Base-by-base conservation (phyloP, 139 green algal genomes). In the Limnomonas spitsbergensis region DNA sequence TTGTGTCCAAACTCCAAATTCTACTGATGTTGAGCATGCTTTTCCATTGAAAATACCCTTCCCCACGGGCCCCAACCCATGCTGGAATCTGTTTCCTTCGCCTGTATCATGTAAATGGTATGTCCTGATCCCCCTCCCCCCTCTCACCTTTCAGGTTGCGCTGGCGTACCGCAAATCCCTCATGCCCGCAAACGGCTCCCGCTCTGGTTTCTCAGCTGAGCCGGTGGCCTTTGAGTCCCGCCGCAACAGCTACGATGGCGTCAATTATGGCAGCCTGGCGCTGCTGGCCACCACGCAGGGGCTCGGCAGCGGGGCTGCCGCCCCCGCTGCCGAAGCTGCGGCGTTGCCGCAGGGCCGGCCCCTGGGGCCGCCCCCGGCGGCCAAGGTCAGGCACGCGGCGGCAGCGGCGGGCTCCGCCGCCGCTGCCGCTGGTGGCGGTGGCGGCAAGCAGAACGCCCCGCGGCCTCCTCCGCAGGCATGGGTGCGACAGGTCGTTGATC, bases 401-500 rank as follows among this genome's bases (percentile, higher is more conserved):
- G 47, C 47, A 29, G 47, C 47, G 14, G 47, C 47, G 20, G 47
- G 47, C 14, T 14, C 14, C 14, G 47, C 47, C 20, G 47, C 47
- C 14, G 14, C 47, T 61, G 47, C 14, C 14, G 47, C 14, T 61
- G 14, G 47, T 61, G 20, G 14, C 14, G 14, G 14, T 14, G 14
- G 14, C 20, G 47, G 47, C 14, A 61, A 20, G 36, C 68, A 47
- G 35, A 74, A 74, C 24, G 68, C n/a, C 27, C 38, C 29, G 70
- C 6, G 4, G 70, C 70, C 36, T 38, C 26, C 38, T 9, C 4
- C 70, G 36, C 37, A 52, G 32, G 20, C 37, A 2, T 80, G 75
- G 75, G 24, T 68, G 38, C 31, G 27, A 1, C 69, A 85, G 53
- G 53, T 81, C 38, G 77, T 82, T 20, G 72, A 80, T 9, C 77